Evolutionary conservation across 2,329 filamentous ascomycete genomes (phyloP).

Genomic region (Ilyonectria robusta): DNA sequence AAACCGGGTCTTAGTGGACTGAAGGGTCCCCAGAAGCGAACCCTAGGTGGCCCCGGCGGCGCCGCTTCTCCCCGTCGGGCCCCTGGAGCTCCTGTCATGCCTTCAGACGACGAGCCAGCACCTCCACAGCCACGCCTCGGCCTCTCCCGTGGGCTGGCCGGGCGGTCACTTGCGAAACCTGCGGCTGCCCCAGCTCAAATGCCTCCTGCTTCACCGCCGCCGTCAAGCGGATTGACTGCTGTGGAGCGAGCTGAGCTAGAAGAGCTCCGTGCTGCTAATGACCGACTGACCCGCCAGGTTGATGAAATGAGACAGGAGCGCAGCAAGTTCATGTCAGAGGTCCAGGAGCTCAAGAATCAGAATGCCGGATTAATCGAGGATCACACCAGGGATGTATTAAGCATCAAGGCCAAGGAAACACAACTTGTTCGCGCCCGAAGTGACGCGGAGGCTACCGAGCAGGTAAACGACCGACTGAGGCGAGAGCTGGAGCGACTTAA

Average conservation of each 20-base stretch:
- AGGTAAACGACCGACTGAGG: constrained; percentile 85
- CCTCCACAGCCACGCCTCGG: constrained; percentile 75
- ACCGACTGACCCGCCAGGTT: constrained; percentile 79
- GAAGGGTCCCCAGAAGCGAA: constrained; percentile 72
- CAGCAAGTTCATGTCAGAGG: constrained; percentile 85
- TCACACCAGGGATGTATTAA: constrained; percentile 93
- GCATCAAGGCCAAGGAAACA: constrained; percentile 98
- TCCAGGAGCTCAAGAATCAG: constrained; percentile 95
- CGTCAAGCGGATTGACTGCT: constrained; percentile 76
- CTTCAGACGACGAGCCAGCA: constrained; percentile 71
- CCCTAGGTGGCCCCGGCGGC: constrained; percentile 63
- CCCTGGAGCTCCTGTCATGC: constrained; percentile 62
- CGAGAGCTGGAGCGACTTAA: constrained; percentile 95
- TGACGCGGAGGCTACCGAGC: constrained; percentile 90
- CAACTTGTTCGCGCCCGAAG: constrained; percentile 93
- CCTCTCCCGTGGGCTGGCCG: constrained; percentile 84
- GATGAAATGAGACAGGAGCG: constrained; percentile 89
- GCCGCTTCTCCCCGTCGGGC: constrained; percentile 69
- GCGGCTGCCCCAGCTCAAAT: constrained; percentile 64
- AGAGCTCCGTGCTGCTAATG: constrained; percentile 87
- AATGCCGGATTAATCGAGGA: constrained; percentile 98
- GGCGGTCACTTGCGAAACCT: constrained; percentile 87
- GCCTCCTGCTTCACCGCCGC: constrained; percentile 69
- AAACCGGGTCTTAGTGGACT: constrained; percentile 69
- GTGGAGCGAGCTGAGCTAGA: constrained; percentile 95